Evolutionary conservation across 164 flowering plant genomes (phyloP), one percentile per base, ranked within the genome.

Genomic region (Brasenia schreberi): DNA sequence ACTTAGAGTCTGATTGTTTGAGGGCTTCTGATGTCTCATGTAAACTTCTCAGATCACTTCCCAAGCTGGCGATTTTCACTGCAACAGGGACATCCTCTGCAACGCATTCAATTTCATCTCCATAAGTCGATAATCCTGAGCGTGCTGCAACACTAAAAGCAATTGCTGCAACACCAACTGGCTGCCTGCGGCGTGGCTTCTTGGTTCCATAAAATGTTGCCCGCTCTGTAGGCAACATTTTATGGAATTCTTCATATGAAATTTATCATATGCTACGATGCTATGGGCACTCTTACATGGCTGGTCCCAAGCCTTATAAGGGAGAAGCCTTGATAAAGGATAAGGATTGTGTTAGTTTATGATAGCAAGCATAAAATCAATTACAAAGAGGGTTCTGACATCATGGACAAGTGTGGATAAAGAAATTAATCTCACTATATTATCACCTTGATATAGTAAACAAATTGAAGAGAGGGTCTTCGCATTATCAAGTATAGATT

Each of bases 41-140:
- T 61, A 94, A 68, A 70, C 78, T 84, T 67, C 80, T 81, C 64
- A 94, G 80, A 9, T 95, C 98, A 33, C 93, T 90, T 17, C 97
- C 97, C 77, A 90, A 78, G 74, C 77, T 81, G 6, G 97, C 97
- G 71, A 91, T 89, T 7, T 85, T 82, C 5, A 90, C 82, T 42
- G 96, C 98, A 4, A 80, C 73, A 18, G 93, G 96, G 43, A 85
- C 70, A 18, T 95, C 86, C 71, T 86, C 96, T 9, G 76, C 89
- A 73, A 82, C 97, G 79, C 86, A 88, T 76, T 94, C 97, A 62
- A 94, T 88, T 42, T 96, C 92, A 76, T 94, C 97, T 52, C 97
- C 96, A 74, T 79, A 87, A 6, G 71, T 33, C 69, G 89, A 72
- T 78, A 91, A 77, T 18, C 91, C 87, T 4, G 88, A 27, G 66